Base-by-base conservation (phyloP, 2,329 filamentous ascomycete species). In the Nannizzia gypsea region DNA sequence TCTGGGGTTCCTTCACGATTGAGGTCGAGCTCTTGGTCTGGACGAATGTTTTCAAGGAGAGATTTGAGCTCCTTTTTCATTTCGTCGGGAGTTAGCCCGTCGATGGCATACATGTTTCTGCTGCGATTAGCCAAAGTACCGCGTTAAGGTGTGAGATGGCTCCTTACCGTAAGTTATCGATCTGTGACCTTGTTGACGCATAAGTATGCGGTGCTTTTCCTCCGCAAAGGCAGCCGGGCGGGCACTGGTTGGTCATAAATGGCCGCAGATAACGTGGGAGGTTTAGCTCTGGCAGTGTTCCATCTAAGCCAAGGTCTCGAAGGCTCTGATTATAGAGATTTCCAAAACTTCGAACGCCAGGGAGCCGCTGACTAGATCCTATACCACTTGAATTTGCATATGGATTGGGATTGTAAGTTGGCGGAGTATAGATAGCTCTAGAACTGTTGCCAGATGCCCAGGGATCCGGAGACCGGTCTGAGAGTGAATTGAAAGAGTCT, bases 31-130 rank as follows among this genome's bases (percentile, higher is more conserved):
- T 87, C 83, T 67, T 83, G 80, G 66, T 91, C 88, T 0, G 87
- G 85, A 22, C 84, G 80, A 63, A 91, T 90, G 62, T 89, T 89
- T 50, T 84, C 78, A 9, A 92, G 74, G 3, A 92, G 73, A 26
- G 84, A 79, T 63, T 87, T 81, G 60, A 92, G 81, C 66, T 90
- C 86, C 61, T 87, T 80, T n/a, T 80, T 73, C 2, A 79, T 81
- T 24, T 63, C 40, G 26, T 59, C 26, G 31, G 54, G 20, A 17
- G 28, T 40, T 17, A 56, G 22, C 3, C 54, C 54, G 11, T 56
- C 54, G 15, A 15, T 5, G n/a, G 28, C 54, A 5, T 52, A 52
- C 48, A 52, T 52, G 9, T 52, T 28, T 28, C 48, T 52, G 15
- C 11, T 31, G 26, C 15, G 3, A 24, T 52, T 52, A 26, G 26